Percentiles rank a stretch among this genome's conserved stretches.
phyloP scores from a whole-genome alignment of 2,329 filamentous ascomycete genomes.

The Epichloe sp. region DNA sequence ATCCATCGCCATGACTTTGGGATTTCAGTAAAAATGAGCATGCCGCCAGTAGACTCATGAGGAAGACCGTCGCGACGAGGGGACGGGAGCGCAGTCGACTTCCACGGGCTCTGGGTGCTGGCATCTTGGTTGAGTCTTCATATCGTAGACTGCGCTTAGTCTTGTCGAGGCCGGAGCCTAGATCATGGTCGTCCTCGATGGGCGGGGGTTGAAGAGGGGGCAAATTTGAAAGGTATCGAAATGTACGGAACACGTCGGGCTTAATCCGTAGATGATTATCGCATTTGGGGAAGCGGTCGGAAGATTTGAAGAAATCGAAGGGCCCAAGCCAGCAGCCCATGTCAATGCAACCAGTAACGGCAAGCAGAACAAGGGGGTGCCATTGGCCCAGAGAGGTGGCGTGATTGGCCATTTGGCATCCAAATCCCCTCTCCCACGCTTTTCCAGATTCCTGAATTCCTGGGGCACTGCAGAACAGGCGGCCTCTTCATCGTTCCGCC shows the following conservation, averaged over 20 bases:
- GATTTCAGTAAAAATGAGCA: conserved; percentile 26
- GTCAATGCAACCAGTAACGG: neutral
- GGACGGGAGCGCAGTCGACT: conserved; percentile 31
- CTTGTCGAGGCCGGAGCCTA: neutral
- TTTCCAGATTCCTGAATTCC: neutral
- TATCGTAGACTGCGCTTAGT: conserved; percentile 3
- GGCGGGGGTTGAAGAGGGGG: neutral
- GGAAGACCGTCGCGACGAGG: conserved; percentile 33
- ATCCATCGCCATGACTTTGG: conserved; percentile 4
- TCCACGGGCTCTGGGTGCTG: conserved; percentile 14
- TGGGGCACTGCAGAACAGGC: neutral
- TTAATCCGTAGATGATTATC: neutral
- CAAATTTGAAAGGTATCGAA: neutral
- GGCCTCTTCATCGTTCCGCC: neutral
- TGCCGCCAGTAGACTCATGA: conserved; percentile 32
- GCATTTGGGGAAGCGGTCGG: neutral
- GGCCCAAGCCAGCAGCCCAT: neutral
- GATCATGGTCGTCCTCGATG: neutral
- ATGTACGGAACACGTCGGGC: neutral
- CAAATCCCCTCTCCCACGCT: neutral
- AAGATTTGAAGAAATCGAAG: neutral
- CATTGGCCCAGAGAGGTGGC: neutral
- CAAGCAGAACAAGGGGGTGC: neutral
- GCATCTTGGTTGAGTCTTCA: conserved; percentile 10
- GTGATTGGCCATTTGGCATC: neutral